Base-by-base conservation (phyloP, 805 yeast genomes). In the Pichia heedii region DNA sequence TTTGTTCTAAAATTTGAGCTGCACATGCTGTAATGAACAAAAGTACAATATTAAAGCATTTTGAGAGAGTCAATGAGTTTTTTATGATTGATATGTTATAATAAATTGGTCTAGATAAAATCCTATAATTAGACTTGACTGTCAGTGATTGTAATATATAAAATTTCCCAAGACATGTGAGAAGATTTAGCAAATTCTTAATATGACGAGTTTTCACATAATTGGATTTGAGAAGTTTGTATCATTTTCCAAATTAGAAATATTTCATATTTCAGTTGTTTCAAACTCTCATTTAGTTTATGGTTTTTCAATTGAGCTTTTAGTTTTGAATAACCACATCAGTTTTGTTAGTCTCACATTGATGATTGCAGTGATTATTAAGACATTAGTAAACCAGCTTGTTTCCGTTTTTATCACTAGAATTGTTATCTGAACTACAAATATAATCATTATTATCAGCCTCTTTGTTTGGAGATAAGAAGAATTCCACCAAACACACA, bases 341-440 rank as follows among this genome's bases (percentile, higher is more conserved):
- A 67, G 51, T 45, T 70, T 70, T 22, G 69, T 63, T 12, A 62
- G 34, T 44, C 64, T 62, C 27, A 66, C 61, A 24, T 59, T 62
- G 7, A 59, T 51, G 2, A 67, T 57, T 9, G 71, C 61, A 0
- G 71, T 71, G 33, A 61, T 49, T n/a, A n/a, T n/a, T 5, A 68
- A 56, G 1, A 70, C 69, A 41, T 67, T 62, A 36, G 58, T 58
- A 51, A 65, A 50, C 70, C 70, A 68, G n/a, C 24, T 36, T 15
- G 20, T 26, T 19, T 22, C n/a, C 21, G 12, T 10, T 11, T n/a
- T 37, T 5, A 15, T 15, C 19, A 5, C 32, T 29, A 13, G 33
- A n/a, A 9, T 36, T 40, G 7, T 20, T 26, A 12, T 20, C 22
- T 21, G 9, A n/a, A 37, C 22, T 21, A 26, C 13, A 11, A 6